Percentiles rank a stretch among this genome's conserved stretches.
Conservation (phyloP, 768 basidiomycete genomes). For the Amanita muscaria region DNA sequence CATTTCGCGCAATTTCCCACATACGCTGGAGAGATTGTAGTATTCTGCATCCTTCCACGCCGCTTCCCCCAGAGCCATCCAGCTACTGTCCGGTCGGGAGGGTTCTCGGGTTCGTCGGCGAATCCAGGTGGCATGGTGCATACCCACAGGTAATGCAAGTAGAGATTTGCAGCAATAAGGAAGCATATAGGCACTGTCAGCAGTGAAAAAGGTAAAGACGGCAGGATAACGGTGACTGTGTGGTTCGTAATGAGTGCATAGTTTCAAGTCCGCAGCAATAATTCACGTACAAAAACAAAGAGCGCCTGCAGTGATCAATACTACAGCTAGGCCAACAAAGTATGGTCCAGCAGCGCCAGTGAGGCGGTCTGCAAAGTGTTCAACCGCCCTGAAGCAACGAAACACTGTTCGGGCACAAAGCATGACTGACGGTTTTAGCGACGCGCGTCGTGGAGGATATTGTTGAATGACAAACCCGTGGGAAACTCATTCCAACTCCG, state of each 20-base stretch:
- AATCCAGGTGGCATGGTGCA: conserved; percentile 77
- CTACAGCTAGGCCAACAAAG: conserved; percentile 75
- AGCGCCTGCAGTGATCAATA: conserved; percentile 59
- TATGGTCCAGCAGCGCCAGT: conserved; percentile 90
- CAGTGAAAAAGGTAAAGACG: conserved; percentile 49
- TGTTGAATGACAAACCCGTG: conserved; percentile 23
- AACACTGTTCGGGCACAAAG: conserved; percentile 40
- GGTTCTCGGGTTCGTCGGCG: conserved; percentile 34
- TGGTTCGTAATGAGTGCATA: not conserved
- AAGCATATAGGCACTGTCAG: conserved; percentile 59
- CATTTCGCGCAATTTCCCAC: conserved; percentile 64
- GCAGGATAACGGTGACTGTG: conserved; percentile 72
- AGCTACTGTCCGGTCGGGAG: conserved; percentile 8
- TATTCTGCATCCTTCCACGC: conserved; percentile 43
- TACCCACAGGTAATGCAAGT: conserved; percentile 79
- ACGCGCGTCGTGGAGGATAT: not conserved
- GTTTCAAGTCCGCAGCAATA: not conserved
- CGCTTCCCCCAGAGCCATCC: conserved; percentile 21
- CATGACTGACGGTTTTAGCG: conserved; percentile 19
- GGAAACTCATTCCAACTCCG: conserved; percentile 12
- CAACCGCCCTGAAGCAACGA: conserved; percentile 50
- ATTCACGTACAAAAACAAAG: conserved; percentile 70
- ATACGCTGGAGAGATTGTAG: conserved; percentile 39
- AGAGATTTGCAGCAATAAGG: conserved; percentile 71
- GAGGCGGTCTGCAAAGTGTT: conserved; percentile 65